Conservation (phyloP, 73 alveolate genomes). For the Blepharisma japonicum region DNA sequence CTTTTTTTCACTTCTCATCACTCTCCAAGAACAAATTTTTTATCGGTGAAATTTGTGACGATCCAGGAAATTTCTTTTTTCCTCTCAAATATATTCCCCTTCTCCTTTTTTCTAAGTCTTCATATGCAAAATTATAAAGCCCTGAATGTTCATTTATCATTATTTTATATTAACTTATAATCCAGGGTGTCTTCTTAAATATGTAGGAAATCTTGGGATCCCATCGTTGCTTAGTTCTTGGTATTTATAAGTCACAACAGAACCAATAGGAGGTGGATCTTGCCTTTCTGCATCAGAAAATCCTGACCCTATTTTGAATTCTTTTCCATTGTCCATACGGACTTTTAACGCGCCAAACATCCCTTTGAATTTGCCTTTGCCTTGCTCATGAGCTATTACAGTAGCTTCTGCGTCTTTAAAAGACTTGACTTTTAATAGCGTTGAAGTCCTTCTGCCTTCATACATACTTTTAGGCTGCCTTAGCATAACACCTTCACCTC, state of each 20-base stretch:
- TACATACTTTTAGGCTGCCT: slow-evolving; percentile 48
- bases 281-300: slow-evolving; percentile 41
- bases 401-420: slow-evolving; percentile 51
- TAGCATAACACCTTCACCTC: slow-evolving; percentile 60
- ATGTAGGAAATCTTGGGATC: no score
- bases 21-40: no score
- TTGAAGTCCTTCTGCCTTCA: slow-evolving; percentile 44
- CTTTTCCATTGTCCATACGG: slow-evolving; percentile 28
- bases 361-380: slow-evolving; percentile 48
- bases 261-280: slow-evolving; percentile 55
- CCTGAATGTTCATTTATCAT: no score
- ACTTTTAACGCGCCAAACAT: slow-evolving; percentile 47
- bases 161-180: no score
- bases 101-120: no score
- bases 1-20: no score
- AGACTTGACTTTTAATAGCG: slow-evolving; percentile 41
- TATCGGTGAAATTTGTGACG: no score
- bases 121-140: no score
- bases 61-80: no score
- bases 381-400: slow-evolving; percentile 40
- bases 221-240: slow-evolving; percentile 39
- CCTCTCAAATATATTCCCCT: no score
- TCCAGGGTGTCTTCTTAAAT: no score
- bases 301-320: slow-evolving; percentile 46
- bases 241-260: slow-evolving; percentile 43